Conservation (phyloP, 1,284 basidiomycete genomes). For the Ustilago esculenta region DNA sequence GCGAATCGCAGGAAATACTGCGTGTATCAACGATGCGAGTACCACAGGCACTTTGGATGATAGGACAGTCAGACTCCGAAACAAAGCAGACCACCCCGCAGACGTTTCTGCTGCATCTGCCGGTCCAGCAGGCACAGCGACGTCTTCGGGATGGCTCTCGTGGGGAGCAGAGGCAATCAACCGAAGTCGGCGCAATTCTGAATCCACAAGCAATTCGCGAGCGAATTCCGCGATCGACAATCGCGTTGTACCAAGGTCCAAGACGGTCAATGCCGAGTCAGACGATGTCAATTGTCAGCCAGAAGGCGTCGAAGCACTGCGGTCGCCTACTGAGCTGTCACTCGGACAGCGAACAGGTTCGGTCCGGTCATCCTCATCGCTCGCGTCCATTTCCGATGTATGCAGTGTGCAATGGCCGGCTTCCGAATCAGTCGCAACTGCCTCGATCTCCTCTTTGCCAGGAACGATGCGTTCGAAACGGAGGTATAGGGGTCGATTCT, state of each 20-base stretch:
- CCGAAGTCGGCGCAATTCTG: constrained; percentile 9
- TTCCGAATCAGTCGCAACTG: neutral
- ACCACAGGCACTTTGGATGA: neutral
- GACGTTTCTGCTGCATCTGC: constrained; percentile 2
- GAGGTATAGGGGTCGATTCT: constrained; percentile 9
- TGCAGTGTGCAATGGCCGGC: constrained; percentile 4
- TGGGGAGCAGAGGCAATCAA: constrained; percentile 5
- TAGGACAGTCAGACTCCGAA: neutral
- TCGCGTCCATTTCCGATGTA: neutral
- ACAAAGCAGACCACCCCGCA: neutral
- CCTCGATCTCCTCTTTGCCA: neutral
- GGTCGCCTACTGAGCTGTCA: neutral
- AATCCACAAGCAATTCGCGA: neutral
- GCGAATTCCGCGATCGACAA: neutral
- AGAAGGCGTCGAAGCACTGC: constrained; percentile 11
- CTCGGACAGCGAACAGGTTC: neutral
- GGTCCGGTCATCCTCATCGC: constrained; percentile 3
- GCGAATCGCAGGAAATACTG: too few relatives aligned
- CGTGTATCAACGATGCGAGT: too few relatives aligned
- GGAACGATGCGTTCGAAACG: constrained; percentile 1
- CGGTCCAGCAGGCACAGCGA: constrained; percentile 3
- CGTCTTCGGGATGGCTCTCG: constrained; percentile 12
- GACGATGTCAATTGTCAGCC: constrained; percentile 21
- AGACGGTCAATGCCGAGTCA: constrained; percentile 2
- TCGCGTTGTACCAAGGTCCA: neutral